phyloP scores from a whole-genome alignment of 176 grass and related monocot genomes.

The Melocanna baccifera region DNA sequence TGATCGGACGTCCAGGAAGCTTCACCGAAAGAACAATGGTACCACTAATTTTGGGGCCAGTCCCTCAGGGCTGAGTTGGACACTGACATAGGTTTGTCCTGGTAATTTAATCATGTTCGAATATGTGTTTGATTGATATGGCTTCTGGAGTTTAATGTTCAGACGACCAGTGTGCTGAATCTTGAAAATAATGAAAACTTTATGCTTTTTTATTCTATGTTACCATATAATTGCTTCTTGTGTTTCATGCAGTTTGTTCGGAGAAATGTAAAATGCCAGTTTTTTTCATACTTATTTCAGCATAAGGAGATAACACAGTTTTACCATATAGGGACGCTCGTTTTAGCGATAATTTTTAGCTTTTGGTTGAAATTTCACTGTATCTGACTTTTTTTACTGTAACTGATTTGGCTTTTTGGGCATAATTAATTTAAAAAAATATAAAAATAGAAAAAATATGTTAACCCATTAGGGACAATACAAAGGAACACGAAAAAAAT shows the following conservation, averaged over 20 bases:
- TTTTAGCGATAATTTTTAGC: no score
- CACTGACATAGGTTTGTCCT: conserved; percentile 26
- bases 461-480: no score
- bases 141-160: not conserved
- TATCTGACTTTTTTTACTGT: no score
- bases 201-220: not conserved
- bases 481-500: no score
- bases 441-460: no score
- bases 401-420: no score
- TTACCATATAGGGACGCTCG: no score
- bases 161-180: not conserved
- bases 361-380: no score
- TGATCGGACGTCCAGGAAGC: no score
- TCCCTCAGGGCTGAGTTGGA: conserved; percentile 14
- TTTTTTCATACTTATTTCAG: not conserved
- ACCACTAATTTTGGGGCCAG: conserved; percentile 12
- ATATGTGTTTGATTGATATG: not conserved
- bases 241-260: not conserved
- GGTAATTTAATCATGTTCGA: not conserved
- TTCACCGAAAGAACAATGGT: not conserved
- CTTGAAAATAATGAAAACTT: not conserved
- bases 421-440: no score
- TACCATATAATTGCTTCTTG: not conserved
- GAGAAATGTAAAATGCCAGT: not conserved
- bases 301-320: no score